Base-by-base conservation (phyloP, 1,284 basidiomycete species). In the Anthracocystis panici-leucophaei region DNA sequence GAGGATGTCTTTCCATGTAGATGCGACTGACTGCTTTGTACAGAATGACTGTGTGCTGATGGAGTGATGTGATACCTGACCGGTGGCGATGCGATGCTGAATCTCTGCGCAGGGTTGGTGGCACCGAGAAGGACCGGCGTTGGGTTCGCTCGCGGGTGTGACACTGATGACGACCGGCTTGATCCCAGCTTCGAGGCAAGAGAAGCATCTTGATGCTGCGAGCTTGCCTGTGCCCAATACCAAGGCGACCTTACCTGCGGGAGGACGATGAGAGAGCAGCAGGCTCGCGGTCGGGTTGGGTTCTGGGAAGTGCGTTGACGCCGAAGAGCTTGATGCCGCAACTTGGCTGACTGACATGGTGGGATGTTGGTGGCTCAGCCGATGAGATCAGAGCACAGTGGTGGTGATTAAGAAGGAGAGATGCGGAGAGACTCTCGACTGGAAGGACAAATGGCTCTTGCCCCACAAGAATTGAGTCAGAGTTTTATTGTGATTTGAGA, bases 161-260 rank as follows among this genome's bases (percentile, higher is more conserved):
- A 75, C 31, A 10, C 56, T 58, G 3, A 93, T 84, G 27, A 97
- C 86, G 31, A 91, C 85, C 31, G 96, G 94, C 12, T 84, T 81
- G 1, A 92, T 91, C 61, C 91, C 91, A 0, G 94, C 92, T 83
- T 96, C 93, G 45, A 96, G 88, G 5, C 93, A 91, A 2, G 92
- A 88, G 79, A 92, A 92, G 6, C 92, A 91, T 41, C 95, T 90
- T 25, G 90, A 89, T 0, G 94, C 93, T 0, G 94, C 93, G 1
- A 97, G 89, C 14, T 89, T 82, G 35, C 91, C 90, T 2, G 91
- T 89, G 2, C 95, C 94, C 38, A 96, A 82, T 49, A 97, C 88
- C 38, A 97, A 38, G 4, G 57, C 71, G 2, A 67, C 29, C 33
- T 72, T 75, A 20, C 71, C 69, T 2, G 58, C 38, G 2, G 66